Evolutionary conservation across 179 eudicot species (phyloP).

Genomic region (Spinacia oleracea): DNA sequence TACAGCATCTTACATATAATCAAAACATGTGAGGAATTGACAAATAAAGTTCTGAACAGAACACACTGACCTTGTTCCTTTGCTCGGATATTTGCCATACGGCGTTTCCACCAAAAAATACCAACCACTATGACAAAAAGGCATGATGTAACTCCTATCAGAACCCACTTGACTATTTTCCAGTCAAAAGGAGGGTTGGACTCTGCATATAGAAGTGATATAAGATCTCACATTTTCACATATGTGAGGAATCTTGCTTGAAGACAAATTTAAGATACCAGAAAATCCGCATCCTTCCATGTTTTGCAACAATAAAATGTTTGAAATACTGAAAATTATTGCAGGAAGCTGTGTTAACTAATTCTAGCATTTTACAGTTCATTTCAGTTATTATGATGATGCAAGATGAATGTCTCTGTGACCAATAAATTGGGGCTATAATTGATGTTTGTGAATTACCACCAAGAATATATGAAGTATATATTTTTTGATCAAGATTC

Average conservation of each 20-base stretch:
- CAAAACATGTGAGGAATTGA: not conserved
- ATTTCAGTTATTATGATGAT: too few relatives aligned
- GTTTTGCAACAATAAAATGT: not conserved
- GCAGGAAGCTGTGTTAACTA: too few relatives aligned
- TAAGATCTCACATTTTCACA: not conserved
- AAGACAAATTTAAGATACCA: not conserved
- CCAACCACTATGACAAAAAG: not conserved
- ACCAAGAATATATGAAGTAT: too few relatives aligned
- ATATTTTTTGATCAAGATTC: too few relatives aligned
- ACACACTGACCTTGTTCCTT: constrained; percentile 21
- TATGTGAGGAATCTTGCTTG: not conserved
- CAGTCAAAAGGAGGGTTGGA: constrained; percentile 14
- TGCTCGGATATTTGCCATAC: not conserved
- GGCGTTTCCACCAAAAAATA: constrained; percentile 12
- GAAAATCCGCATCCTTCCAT: not conserved
- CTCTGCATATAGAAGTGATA: constrained; percentile 1
- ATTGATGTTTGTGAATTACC: too few relatives aligned
- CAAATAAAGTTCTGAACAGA: not conserved
- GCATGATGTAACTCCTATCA: not conserved
- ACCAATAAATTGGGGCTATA: too few relatives aligned
- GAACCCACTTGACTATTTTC: constrained; percentile 1
- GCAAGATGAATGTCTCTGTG: too few relatives aligned
- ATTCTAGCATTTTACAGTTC: too few relatives aligned
- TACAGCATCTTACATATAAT: not conserved
- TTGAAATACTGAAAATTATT: too few relatives aligned